Base-by-base conservation (phyloP, 2,329 filamentous ascomycete genomes). In the Colletotrichum zoysiae region DNA sequence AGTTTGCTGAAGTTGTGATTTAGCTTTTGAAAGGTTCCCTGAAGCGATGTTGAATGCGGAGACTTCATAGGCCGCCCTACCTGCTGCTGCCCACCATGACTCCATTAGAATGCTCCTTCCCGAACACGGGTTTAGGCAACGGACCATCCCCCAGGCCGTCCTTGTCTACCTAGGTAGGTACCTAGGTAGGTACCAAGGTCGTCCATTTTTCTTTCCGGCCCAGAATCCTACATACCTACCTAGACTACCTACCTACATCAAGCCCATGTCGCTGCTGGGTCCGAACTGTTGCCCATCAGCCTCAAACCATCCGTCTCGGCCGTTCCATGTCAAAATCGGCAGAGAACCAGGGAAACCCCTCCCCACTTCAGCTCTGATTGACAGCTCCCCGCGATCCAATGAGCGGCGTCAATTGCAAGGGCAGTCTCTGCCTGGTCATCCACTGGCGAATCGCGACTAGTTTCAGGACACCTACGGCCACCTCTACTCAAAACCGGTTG, bases 381-480 rank as follows among this genome's bases (percentile, higher is more conserved):
- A 55, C 48, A 72, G 20, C 69, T 69, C 40, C 18, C 38, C 18
- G 9, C 35, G 38, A 55, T 35, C 70, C 66, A 70, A 72, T 72
- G 40, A 60, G 60, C 65, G 8, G 48, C 59, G 70, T 46, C 70
- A 65, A 72, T 72, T 65, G 40, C 65, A 53, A 33, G 30, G 50
- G 48, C 38, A 16, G 51, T 38, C 26, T 70, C 42, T 33, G 48
- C 68, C 57, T 68, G 23, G n/a, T 57, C 38, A 50, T n/a, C 44
- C 59, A 33, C 40, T 60, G 48, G 60, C 65, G 66, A 70, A 72
- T 72, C 55, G 51, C 23, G 26, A 44, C 58, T 33, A 69, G 65
- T 70, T 72, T 72, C 70, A 72, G 70, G 60, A 35, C 53, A n/a
- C 59, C 38, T 55, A 60, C 42, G 46, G 58, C 59, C 65, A 65